A percentile compares a stretch with the other conserved stretches of the same genome.
phyloP scores from a whole-genome alignment of 2,329 filamentous ascomycete species.

The Phoma sp. region DNA sequence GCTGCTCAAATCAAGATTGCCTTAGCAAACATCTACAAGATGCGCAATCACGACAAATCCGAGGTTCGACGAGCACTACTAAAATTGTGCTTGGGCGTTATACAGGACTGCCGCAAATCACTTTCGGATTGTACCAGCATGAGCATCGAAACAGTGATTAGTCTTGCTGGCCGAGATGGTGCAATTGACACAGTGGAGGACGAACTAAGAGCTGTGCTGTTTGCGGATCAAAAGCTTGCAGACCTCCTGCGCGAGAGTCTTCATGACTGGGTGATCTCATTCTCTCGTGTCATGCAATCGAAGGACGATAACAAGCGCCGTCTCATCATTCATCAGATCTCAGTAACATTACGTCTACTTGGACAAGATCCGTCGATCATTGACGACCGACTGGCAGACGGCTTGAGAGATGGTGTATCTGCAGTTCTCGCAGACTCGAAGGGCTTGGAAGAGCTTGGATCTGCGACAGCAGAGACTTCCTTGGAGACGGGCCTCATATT shows the following conservation, averaged over 20 bases:
- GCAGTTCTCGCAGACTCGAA: slow-evolving; percentile 54
- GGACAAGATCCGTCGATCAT: slow-evolving; percentile 69
- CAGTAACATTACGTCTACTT: slow-evolving; percentile 73
- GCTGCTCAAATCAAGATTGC: slow-evolving; percentile 82
- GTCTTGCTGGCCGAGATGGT: slow-evolving; percentile 61
- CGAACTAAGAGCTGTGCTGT: slow-evolving; percentile 66
- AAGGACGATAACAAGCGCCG: slow-evolving; percentile 82
- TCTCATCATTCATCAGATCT: slow-evolving; percentile 76
- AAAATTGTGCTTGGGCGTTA: slow-evolving; percentile 73
- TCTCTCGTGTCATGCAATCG: slow-evolving; percentile 83
- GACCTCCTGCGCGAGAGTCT: slow-evolving; percentile 73
- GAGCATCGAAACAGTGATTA: slow-evolving; percentile 81
- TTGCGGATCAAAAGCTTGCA: slow-evolving; percentile 67
- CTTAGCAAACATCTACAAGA: slow-evolving; percentile 76
- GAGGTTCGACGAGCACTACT: slow-evolving; percentile 75
- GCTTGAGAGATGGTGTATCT: slow-evolving; percentile 76
- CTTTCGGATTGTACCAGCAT: slow-evolving; percentile 73
- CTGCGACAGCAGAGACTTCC: slow-evolving; percentile 7
- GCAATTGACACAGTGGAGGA: slow-evolving; percentile 54
- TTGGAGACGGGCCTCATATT: slow-evolving; percentile 28
- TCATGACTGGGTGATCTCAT: slow-evolving; percentile 80
- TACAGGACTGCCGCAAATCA: slow-evolving; percentile 80
- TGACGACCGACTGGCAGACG: slow-evolving; percentile 70
- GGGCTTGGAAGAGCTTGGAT: slow-evolving; percentile 28
- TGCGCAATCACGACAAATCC: slow-evolving; percentile 73